Evolutionary conservation across 768 basidiomycete species (phyloP).

Genomic region (Lentinula lateritia): DNA sequence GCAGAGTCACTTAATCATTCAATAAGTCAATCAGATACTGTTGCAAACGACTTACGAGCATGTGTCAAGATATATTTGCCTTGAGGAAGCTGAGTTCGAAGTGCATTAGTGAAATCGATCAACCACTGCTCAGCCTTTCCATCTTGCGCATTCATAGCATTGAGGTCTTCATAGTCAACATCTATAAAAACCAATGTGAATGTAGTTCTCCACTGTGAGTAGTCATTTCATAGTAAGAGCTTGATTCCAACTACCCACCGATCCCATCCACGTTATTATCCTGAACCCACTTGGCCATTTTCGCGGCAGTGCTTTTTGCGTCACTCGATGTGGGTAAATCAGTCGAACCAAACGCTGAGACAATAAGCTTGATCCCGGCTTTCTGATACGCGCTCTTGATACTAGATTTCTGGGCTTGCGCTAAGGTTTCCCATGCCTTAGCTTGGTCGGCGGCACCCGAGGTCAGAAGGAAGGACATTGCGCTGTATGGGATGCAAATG

Average conservation of each 20-base stretch:
- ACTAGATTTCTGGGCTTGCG: slow-evolving; percentile 25
- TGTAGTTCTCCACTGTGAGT: slow-evolving; percentile 22
- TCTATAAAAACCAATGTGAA: slow-evolving; percentile 30
- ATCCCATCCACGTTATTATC: slow-evolving; percentile 42
- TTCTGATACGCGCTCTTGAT: slow-evolving; percentile 36
- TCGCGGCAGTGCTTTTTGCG: slow-evolving; percentile 34
- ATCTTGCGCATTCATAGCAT: neutral
- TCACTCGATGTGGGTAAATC: slow-evolving; percentile 39
- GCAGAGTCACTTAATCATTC: neutral
- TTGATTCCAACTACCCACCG: slow-evolving; percentile 12
- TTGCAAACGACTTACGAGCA: slow-evolving; percentile 18
- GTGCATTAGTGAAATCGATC: slow-evolving; percentile 22
- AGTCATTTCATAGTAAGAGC: neutral
- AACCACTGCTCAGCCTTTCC: slow-evolving; percentile 20
- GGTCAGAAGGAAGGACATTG: neutral
- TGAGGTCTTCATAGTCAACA: slow-evolving; percentile 1
- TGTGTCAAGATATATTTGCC: slow-evolving; percentile 23
- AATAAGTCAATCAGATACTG: neutral
- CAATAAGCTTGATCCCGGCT: slow-evolving; percentile 48
- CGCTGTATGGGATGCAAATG: neutral
- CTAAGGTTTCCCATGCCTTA: slow-evolving; percentile 25
- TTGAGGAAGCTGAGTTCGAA: slow-evolving; percentile 23
- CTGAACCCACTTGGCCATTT: slow-evolving; percentile 40
- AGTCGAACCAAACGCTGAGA: slow-evolving; percentile 42
- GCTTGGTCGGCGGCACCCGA: neutral